Evolutionary conservation across 208 protist species (phyloP), one percentile per base, ranked within the genome.

Genomic region (Wallacemonas sp.): DNA sequence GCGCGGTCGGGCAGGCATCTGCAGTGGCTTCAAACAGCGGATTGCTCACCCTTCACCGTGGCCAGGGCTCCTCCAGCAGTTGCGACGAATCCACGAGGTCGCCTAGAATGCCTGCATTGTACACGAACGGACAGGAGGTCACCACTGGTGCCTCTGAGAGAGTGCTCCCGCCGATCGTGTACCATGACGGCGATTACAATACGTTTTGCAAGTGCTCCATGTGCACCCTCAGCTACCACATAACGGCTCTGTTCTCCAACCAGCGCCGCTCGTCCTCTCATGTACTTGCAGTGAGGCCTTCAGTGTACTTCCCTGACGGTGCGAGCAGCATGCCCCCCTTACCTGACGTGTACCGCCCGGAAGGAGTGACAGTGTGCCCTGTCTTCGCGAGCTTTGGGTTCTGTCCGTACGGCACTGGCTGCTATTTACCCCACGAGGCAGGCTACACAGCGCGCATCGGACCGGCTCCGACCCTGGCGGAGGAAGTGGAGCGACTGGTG

Each of bases 201-300:
- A 34, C 41, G 30, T 34, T 21, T 5, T 96, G 90, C 55, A 33
- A 27, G 22, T 96, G 91, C 60, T 72, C 91, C 11, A 82, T 90
- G 77, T 96, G 91, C 54, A 65, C 34, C 36, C 73, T 94, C n/a
- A 71, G 63, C 30, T 72, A 68, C 44, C 86, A 91, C 64, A 89
- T 80, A 61, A 72, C 79, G 31, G 74, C 64, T 24, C 46, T 93
- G 28, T 96, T 87, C 75, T 62, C 69, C 31, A 80, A 90, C 44
- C 91, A 96, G 62, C 73, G 86, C 28, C 82, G 79, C 21, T 71
- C 88, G 55, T 96, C 91, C 0, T 72, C 70, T 44, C 86, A 94
- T 53, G 87, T 96, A 22, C 84, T 96, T 72, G 39, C 72, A 9
- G 75, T 80, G 49, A 74, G 82, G 5, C 91, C 91, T 17, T 93